Percentiles rank a stretch among this genome's conserved stretches.
Evolutionary conservation across 495 filamentous ascomycete species (phyloP).

Genomic region (Hypoxylon lenormandii): DNA sequence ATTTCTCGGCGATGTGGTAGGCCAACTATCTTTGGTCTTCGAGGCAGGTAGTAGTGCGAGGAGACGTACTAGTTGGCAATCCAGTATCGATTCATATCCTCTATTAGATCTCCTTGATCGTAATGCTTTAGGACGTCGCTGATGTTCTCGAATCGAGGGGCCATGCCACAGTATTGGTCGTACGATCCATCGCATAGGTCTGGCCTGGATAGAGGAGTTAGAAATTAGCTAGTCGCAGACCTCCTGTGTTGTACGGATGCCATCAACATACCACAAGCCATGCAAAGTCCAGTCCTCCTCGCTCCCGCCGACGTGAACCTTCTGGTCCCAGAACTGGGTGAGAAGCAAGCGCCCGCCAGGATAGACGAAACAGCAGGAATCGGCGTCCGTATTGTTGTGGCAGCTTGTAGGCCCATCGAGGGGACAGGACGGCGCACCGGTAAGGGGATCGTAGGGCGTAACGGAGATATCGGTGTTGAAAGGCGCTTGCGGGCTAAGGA

Average conservation of each 20-base stretch:
- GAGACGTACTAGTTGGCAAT: slow-evolving; percentile 61
- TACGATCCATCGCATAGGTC: slow-evolving; percentile 87
- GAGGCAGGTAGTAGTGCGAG: neutral
- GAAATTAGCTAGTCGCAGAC: slow-evolving; percentile 1
- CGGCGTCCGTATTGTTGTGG: slow-evolving; percentile 59
- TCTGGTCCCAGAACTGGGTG: slow-evolving; percentile 89
- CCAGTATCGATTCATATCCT: slow-evolving; percentile 85
- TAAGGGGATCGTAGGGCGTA: slow-evolving; percentile 54
- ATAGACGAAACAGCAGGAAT: slow-evolving; percentile 84
- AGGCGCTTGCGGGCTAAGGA: slow-evolving; percentile 33
- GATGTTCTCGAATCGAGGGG: slow-evolving; percentile 77
- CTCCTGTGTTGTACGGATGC: neutral
- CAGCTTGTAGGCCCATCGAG: slow-evolving; percentile 63
- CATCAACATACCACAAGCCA: slow-evolving; percentile 73
- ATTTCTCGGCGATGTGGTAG: neutral
- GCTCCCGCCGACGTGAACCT: slow-evolving; percentile 73
- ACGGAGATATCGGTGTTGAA: slow-evolving; percentile 32
- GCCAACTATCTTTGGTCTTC: neutral
- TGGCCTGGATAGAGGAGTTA: slow-evolving; percentile 62
- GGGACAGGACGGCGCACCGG: slow-evolving; percentile 56
- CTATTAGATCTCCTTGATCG: slow-evolving; percentile 71
- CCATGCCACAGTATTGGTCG: slow-evolving; percentile 76
- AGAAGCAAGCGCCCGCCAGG: slow-evolving; percentile 81
- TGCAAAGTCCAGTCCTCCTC: slow-evolving; percentile 87
- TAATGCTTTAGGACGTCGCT: slow-evolving; percentile 71